Evolutionary conservation across 73 alveolate species (phyloP), one percentile per base, ranked within the genome.

Genomic region (Diophrys appendiculata): DNA sequence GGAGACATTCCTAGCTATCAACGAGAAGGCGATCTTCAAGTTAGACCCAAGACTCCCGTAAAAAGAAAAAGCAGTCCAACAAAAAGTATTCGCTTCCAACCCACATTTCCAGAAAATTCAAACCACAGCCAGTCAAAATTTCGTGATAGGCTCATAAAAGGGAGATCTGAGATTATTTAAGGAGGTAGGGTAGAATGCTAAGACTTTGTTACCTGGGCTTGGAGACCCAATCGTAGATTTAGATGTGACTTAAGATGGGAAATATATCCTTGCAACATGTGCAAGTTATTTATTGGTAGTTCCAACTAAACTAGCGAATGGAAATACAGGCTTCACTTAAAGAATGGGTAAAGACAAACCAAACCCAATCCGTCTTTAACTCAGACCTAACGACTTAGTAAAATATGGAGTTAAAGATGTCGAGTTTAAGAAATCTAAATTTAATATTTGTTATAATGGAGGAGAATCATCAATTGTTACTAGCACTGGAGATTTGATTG

Each of bases 131-230:
- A 0, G 2, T 28, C 80, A 84, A 8, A 72, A 73, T 23, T 73
- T 81, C 35, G 90, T 80, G 2, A 22, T 81, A 2, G 90, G 90
- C 11, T 52, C 76, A n/a, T 1, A 18, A 2, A 78, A 73, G 28
- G 90, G 90, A 1, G 78, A 78, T 1, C 31, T 81, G 32, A 54
- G 84, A 24, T 2, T 81, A 24, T 81, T 60, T 32, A 81, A 81
- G 80, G 33, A 81, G 43, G 29, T 73, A 3, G 80, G 80, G 18
- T 33, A 81, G 35, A 73, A 73, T 18, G 90, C 90, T 3, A 81
- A 72, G 74, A 81, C 84, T 22, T 76, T 73, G 18, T 54, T 81
- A n/a, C 90, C 90, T n/a, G 90, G 90, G 24, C 65, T 81, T 0
- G 90, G 90, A 8, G 84, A 81, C 31, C 72, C 78, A 14, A 72